Conservation (phyloP, 2,329 filamentous ascomycete species). For the Aspergillus viridinutans region DNA sequence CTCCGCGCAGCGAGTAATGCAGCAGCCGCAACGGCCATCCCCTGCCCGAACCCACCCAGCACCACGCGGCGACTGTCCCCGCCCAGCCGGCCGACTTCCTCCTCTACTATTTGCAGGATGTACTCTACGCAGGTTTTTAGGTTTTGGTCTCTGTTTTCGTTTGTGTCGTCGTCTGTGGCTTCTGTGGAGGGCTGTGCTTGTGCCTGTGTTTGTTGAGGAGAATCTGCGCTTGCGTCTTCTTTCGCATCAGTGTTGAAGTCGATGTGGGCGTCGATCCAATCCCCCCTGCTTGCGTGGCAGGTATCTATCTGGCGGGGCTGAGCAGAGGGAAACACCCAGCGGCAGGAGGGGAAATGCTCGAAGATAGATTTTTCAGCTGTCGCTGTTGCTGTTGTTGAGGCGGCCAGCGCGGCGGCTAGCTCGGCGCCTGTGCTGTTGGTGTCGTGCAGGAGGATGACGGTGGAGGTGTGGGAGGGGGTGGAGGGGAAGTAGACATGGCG, state of each 20-base stretch:
- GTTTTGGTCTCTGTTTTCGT: not conserved
- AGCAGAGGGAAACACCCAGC: constrained; percentile 1
- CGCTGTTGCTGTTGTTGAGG: not conserved
- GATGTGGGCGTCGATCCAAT: not conserved
- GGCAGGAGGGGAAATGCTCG: not conserved
- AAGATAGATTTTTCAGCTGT: not conserved
- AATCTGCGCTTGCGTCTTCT: not conserved
- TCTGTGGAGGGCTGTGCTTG: not conserved
- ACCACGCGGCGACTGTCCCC: not conserved
- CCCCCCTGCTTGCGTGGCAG: not conserved
- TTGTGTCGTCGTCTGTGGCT: too few species aligned
- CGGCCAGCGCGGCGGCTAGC: not conserved
- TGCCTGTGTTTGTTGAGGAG: not conserved
- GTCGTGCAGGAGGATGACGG: constrained; percentile 1
- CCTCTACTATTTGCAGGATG: not conserved
- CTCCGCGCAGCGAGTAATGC: not conserved
- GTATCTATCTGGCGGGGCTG: not conserved
- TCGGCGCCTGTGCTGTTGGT: not conserved
- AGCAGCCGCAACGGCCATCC: not conserved
- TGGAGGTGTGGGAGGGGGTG: not conserved
- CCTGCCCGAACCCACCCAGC: not conserved
- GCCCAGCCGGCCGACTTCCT: not conserved
- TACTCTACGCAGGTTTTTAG: not conserved
- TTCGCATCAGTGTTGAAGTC: too few species aligned
- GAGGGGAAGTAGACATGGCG: constrained; percentile 4